These are phyloP conservation scores for Calendula officinalis DNA, from an alignment of 129 eudicot genomes.

Conservation along the genomic window DNA sequence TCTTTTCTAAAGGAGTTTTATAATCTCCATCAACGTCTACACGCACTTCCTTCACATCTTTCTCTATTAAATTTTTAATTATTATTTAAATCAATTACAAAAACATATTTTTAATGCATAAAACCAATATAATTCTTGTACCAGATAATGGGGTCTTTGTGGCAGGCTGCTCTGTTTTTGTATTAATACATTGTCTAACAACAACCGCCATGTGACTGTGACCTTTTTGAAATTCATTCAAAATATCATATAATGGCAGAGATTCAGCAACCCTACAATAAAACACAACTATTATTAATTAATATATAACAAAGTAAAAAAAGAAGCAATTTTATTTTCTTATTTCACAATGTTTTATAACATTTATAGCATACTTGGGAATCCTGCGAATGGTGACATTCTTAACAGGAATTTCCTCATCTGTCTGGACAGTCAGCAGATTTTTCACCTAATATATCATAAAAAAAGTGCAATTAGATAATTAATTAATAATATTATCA, in stretches of 20 bases:
- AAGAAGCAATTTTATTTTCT: not conserved
- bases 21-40: slow-evolving; percentile 53
- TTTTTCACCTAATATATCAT: slow-evolving; percentile 57
- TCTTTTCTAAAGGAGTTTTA: slow-evolving; percentile 42
- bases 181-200: slow-evolving; percentile 43
- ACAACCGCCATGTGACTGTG: slow-evolving; percentile 98
- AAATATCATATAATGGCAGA: slow-evolving; percentile 76
- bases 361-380: slow-evolving; percentile 48
- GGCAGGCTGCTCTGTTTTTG: slow-evolving; percentile 32
- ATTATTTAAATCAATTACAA: not conserved
- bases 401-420: slow-evolving; percentile 68
- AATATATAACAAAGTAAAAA: not conserved
- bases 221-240: slow-evolving; percentile 40
- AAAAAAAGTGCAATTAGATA: not conserved
- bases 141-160: slow-evolving; percentile 33
- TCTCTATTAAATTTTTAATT: not conserved
- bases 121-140: too few species aligned
- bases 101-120: too few species aligned
- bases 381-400: slow-evolving; percentile 80
- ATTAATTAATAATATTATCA: not conserved
- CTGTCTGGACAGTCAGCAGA: slow-evolving; percentile 68
- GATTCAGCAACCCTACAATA: slow-evolving; percentile 69
- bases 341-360: not conserved
- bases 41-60: slow-evolving; percentile 53
- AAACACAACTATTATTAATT: not conserved